Base-by-base conservation (phyloP, 2,329 filamentous ascomycete genomes). In the Penicillium thymicola region DNA sequence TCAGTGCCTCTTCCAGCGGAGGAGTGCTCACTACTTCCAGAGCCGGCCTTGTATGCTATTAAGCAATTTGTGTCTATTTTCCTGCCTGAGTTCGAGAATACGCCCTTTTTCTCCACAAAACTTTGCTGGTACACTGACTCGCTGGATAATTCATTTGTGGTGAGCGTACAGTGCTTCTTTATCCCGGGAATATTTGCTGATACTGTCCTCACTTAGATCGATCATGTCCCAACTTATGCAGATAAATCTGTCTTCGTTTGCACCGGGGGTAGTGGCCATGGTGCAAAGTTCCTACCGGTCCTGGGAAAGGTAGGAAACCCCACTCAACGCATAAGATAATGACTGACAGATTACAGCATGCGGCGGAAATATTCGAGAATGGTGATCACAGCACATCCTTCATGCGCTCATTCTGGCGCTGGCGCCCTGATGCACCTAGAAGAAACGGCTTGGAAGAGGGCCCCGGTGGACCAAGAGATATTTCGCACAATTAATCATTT, bases 61-160 rank as follows among this genome's bases (percentile, higher is more conserved):
- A 54, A 59, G 21, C 53, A 64, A 27, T 64, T 64, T 49, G 62
- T 64, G 5, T 62, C 60, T 16, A 57, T 59, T 6, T 70, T 69
- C 27, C 53, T 70, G 7, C 67, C 70, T 0, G 70, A 72, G 18
- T 70, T 72, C 27, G 51, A 57, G 2, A 38, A 54, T 4, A 49
- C 50, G 2, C 63, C 64, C 3, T 70, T 72, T 46, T 43, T 64
- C 42, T 66, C 63, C 5, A 69, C 59, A 2, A 71, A 68, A 40
- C 44, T 71, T 4, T 74, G 71, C 60, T 74, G 72, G 71, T 73
- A 74, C 58, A 74, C 67, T 2, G 72, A 73, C 51, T 68, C 68
- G 1, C 59, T 73, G 21, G 72, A 74, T 51, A 73, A 72, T 59
- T 68, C 68, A 11, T 70, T 72, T 23, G 53, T 70, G 23, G 66